A percentile compares a stretch with the other conserved stretches of the same genome.
Conservation (phyloP, 345 rosid species). For the Salix purpurea region DNA sequence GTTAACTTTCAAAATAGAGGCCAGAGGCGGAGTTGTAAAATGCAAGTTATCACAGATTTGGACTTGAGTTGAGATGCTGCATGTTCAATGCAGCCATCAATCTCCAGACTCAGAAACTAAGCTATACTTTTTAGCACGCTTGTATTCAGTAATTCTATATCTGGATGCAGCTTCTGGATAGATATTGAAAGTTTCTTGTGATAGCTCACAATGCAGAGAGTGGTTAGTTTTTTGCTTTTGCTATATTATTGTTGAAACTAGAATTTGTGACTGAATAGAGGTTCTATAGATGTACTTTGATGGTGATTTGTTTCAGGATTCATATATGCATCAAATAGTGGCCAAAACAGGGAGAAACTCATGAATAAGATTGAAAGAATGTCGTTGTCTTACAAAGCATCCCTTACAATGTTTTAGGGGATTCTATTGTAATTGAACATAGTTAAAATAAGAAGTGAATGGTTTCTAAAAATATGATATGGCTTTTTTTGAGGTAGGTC, state of each 20-base stretch:
- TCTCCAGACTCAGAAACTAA: not conserved
- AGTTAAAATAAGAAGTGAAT: not conserved
- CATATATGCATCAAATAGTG: not conserved
- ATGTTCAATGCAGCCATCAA: not conserved
- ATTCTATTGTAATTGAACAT: not conserved
- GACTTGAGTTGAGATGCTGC: not conserved
- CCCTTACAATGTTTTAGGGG: not conserved
- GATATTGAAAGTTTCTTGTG: not conserved
- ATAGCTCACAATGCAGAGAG: not conserved
- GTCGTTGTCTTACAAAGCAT: not conserved
- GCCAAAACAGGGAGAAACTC: not conserved
- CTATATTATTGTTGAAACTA: not conserved
- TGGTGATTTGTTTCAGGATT: not conserved
- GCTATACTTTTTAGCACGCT: not conserved
- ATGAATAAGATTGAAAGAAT: not conserved
- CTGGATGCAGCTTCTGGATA: not conserved
- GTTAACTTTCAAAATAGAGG: not conserved
- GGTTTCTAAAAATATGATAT: not conserved
- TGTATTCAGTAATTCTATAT: not conserved
- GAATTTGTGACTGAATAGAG: not conserved
- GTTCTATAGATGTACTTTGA: not conserved
- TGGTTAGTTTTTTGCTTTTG: not conserved
- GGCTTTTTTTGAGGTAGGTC: not conserved
- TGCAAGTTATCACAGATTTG: not conserved
- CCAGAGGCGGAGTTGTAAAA: not conserved